Base-by-base conservation (phyloP, 2,329 filamentous ascomycete genomes). In the Aspergillus cejpii region DNA sequence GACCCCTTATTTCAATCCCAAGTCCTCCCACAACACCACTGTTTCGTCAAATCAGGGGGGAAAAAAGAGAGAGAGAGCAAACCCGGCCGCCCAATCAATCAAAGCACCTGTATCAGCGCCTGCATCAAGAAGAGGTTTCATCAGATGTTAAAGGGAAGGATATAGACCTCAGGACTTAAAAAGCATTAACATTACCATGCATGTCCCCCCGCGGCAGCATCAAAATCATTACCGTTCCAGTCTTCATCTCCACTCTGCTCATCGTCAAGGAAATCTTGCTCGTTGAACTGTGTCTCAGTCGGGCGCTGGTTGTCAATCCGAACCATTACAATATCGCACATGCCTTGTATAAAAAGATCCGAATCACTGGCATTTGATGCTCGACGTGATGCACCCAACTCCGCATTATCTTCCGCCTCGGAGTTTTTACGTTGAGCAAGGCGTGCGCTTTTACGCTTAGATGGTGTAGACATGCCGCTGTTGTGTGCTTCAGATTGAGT, bases 221-320 rank as follows among this genome's bases (percentile, higher is more conserved):
- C 56, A 20, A 54, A 44, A 29, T 74, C 72, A 31, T 71, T 67
- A 6, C 75, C 77, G 44, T 74, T 71, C 79, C 79, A 83, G 49
- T 83, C 79, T 47, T 80, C 79, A 55, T 83, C 79, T 3, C 74
- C 78, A 56, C 77, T 80, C 1, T 67, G 62, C 56, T 82, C 79
- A 17, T 72, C 73, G 51, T 83, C 79, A 1, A 81, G 67, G 50
- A 83, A 82, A 52, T 83, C 77, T 23, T 67, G 70, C 51, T 81
- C 79, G 20, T 72, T 75, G 54, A 73, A 79, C 36, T 80, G 74
- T 34, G 73, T 71, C 46, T 82, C 78, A 3, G 73, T 71, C 1
- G 80, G 80, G 5, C 80, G 74, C 51, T 77, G 73, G 53, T 83
- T 82, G 56, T 82, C 79, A 42, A 83, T 79, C 20, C 74, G 71